These are phyloP conservation scores for Penicillium salamii DNA, from an alignment of 495 filamentous ascomycete species.

Conservation along the genomic window DNA sequence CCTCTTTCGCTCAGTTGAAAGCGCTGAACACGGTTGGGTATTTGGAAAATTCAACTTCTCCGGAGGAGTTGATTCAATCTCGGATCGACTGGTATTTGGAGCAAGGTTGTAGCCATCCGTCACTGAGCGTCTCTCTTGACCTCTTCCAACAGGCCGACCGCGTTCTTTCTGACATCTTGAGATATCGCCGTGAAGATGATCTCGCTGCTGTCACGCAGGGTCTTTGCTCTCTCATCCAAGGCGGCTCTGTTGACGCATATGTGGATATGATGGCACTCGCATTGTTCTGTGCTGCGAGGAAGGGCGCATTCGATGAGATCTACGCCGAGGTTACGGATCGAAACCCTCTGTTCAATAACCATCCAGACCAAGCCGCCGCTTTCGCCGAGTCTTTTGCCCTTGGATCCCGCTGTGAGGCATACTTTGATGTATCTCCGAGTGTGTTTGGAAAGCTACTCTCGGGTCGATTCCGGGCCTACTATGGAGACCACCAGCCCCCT, in stretches of 20 bases:
- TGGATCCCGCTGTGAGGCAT: constrained; percentile 58
- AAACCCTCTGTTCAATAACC: constrained; percentile 55
- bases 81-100: constrained; percentile 52
- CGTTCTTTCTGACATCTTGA: constrained; percentile 38
- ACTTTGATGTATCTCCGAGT: constrained; percentile 55
- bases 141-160: constrained; percentile 48
- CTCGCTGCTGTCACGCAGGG: constrained; percentile 39
- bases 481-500: constrained; percentile 48
- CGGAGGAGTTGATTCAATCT: constrained; percentile 40
- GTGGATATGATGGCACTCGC: constrained; percentile 52
- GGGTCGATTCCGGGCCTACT: constrained; percentile 49
- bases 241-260: constrained; percentile 42
- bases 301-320: constrained; percentile 56
- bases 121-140: constrained; percentile 30
- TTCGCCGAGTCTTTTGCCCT: constrained; percentile 61
- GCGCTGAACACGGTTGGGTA: constrained; percentile 48
- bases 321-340: constrained; percentile 59
- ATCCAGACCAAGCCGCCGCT: constrained; percentile 56
- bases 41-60: constrained; percentile 43
- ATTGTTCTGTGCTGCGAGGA: constrained; percentile 55
- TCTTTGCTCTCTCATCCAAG: constrained; percentile 34
- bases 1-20: constrained; percentile 49
- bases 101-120: constrained; percentile 43
- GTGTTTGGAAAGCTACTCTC: constrained; percentile 55
- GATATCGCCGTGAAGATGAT: constrained; percentile 36